Evolutionary conservation across 2,329 filamentous ascomycete species (phyloP).

Genomic region (Zymoseptoria crescenta): DNA sequence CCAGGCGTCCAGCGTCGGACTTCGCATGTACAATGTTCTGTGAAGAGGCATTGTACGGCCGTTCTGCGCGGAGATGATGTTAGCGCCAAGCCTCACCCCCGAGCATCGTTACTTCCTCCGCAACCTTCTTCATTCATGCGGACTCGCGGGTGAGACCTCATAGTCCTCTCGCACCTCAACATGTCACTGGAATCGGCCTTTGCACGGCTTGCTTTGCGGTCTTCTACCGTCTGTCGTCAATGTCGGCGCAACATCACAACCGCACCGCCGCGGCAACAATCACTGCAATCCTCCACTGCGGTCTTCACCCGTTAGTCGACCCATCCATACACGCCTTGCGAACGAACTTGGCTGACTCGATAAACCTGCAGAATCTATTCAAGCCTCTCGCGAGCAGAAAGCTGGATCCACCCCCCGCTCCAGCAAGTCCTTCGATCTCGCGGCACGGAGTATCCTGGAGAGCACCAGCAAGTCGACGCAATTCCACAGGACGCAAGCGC

Average conservation of each 20-base stretch:
- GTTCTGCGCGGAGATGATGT: not conserved
- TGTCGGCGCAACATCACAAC: constrained; percentile 22
- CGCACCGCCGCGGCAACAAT: constrained; percentile 11
- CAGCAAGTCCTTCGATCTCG: constrained; percentile 8
- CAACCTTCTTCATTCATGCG: not conserved
- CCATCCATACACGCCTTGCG: not conserved
- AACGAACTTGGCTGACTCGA: not conserved
- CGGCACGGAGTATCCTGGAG: constrained; percentile 4
- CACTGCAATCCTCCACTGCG: constrained; percentile 20
- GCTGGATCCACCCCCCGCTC: not conserved
- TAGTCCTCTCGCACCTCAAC: constrained; percentile 1
- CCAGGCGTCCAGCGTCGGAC: not conserved
- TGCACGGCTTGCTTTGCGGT: constrained; percentile 19
- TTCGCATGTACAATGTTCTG: not conserved
- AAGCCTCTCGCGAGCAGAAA: constrained; percentile 4
- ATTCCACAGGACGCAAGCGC: constrained; percentile 1
- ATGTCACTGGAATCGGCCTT: constrained; percentile 27
- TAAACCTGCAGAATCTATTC: constrained; percentile 4
- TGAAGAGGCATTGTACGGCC: not conserved
- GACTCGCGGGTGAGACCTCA: not conserved
- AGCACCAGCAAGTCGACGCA: constrained; percentile 9
- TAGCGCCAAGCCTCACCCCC: not conserved
- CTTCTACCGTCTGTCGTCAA: constrained; percentile 21
- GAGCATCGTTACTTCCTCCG: not conserved
- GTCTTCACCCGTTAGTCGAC: constrained; percentile 11